Evolutionary conservation across 139 green algal genomes (phyloP), one percentile per base, ranked within the genome.

Genomic region (Pseudopediastrum boryanum): DNA sequence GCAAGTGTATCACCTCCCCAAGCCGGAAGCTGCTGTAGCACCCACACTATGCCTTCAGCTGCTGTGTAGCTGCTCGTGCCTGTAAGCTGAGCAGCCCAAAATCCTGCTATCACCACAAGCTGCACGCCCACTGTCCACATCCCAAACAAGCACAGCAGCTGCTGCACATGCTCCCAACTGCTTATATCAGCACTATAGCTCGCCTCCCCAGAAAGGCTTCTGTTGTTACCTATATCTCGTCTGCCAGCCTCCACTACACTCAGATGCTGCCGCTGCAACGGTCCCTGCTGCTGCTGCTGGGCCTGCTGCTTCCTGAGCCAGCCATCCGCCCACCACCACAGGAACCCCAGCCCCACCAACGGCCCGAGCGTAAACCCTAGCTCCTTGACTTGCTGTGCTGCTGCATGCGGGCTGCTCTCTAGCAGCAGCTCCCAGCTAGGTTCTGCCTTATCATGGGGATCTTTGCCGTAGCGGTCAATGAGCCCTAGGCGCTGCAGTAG

Each of bases 391-490:
- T 46, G 71, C 44, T 67, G 50, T 33, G n/a, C 25, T 2, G 44
- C 39, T 23, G 39, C 75, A 48, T 42, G 33, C 12, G 63, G 35
- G 19, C 58, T n/a, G n/a, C n/a, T n/a, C 39, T 33, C 54, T 12
- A 73, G 63, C 4, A 85, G 38, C 48, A 84, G 33, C 35, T 84
- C 82, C 4, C 21, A 38, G 6, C 59, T 52, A 27, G 77, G 75
- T 52, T 81, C 33, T 21, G 80, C 54, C 80, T 91, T 91, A 54
- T 91, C 86, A 54, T 89, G 83, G 3, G 86, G 86, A 65, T 89
- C 83, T 56, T 76, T 46, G 12, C 87, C 87, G 39, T 38, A 75
- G 6, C 85, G 69, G 81, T 92, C 85, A 35, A 92, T 83, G 4
- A 90, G 72, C 19, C 85, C 83, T 46, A 82, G 44, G 23, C 9